A percentile compares a stretch with the other conserved stretches of the same genome.
phyloP scores from a whole-genome alignment of 2,329 filamentous ascomycete genomes.

The Aspergillus niger region DNA sequence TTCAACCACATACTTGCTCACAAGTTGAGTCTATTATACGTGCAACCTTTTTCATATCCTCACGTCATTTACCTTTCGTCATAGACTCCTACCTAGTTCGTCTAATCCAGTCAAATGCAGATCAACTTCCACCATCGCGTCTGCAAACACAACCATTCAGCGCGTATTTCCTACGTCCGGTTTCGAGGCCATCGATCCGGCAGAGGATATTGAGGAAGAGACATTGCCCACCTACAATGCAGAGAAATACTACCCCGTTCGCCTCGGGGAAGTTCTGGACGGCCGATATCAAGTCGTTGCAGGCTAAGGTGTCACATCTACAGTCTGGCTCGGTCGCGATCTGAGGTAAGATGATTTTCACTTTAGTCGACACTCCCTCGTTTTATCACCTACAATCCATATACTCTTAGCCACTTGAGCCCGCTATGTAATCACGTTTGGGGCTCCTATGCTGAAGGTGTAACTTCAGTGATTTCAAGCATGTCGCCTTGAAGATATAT shows the following conservation, averaged over 20 bases:
- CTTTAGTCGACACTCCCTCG: too few species aligned
- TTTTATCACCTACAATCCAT: too few species aligned
- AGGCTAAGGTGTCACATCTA: constrained; percentile 22
- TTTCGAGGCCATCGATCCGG: not conserved
- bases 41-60: too few species aligned
- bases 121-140: not conserved
- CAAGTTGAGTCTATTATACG: too few species aligned
- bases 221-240: constrained; percentile 22
- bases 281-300: constrained; percentile 26
- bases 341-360: not conserved
- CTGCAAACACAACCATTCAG: not conserved
- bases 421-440: too few species aligned
- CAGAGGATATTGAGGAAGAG: constrained; percentile 22
- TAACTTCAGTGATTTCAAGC: too few species aligned
- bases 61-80: too few species aligned
- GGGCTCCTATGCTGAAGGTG: too few species aligned
- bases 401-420: too few species aligned
- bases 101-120: not conserved
- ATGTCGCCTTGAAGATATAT: too few species aligned
- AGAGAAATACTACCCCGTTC: constrained; percentile 24
- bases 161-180: not conserved
- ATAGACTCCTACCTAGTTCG: too few species aligned
- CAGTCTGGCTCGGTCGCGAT: not conserved
- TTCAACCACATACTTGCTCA: too few species aligned
- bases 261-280: constrained; percentile 25